These are phyloP conservation scores for Aspergillus sclerotiicarbonarius DNA, from an alignment of 495 filamentous ascomycete species.

Conservation along the genomic window DNA sequence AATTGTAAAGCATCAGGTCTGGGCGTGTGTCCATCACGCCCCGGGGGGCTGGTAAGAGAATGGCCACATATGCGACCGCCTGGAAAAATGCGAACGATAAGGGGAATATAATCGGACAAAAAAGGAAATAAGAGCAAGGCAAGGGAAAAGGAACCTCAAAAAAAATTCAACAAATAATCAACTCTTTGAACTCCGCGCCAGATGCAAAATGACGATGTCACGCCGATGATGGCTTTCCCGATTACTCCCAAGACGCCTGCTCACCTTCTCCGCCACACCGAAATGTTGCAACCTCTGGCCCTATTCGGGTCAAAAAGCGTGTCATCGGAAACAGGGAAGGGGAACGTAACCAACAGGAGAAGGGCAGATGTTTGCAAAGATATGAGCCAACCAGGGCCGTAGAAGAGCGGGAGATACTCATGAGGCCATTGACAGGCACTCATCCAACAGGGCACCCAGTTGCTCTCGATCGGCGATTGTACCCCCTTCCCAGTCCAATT, in stretches of 20 bases:
- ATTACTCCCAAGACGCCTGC: slow-evolving; percentile 25
- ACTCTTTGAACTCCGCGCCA: slow-evolving; percentile 17
- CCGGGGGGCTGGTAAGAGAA: background rate
- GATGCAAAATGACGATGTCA: slow-evolving; percentile 17
- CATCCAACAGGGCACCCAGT: slow-evolving; percentile 69
- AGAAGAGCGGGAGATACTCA: slow-evolving; percentile 26
- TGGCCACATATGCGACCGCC: background rate
- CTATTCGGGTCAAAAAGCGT: background rate
- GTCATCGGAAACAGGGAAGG: slow-evolving; percentile 8
- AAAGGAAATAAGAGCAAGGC: background rate
- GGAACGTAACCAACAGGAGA: slow-evolving; percentile 10
- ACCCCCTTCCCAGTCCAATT: slow-evolving; percentile 75
- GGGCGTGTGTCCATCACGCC: background rate
- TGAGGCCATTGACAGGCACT: slow-evolving; percentile 50
- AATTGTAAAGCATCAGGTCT: background rate
- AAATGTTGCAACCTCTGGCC: slow-evolving; percentile 13
- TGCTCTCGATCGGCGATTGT: slow-evolving; percentile 57
- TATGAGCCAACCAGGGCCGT: slow-evolving; percentile 2
- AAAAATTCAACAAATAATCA: slow-evolving; percentile 20
- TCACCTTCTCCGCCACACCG: slow-evolving; percentile 8
- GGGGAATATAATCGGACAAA: background rate
- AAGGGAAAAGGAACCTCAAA: background rate
- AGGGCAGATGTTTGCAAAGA: slow-evolving; percentile 11
- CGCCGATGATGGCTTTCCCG: slow-evolving; percentile 13
- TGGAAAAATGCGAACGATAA: background rate